Evolutionary conservation across 2,329 filamentous ascomycete genomes (phyloP), one percentile per base, ranked within the genome.

Genomic region (Fusarium solani-melongenae): DNA sequence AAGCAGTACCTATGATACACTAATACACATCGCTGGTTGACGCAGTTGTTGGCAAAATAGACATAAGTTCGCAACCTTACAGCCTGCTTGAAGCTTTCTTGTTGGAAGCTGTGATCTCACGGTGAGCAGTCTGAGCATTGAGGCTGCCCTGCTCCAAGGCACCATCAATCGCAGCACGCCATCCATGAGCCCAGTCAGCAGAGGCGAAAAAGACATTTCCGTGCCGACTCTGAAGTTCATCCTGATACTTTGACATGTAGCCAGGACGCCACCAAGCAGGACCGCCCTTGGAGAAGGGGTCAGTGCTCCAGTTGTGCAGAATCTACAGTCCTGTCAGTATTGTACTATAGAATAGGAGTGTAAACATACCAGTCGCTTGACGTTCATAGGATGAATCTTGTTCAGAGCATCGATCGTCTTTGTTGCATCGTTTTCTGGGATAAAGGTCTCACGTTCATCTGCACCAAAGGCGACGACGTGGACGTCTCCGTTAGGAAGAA

Each of bases 111-210:
- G 20, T 38, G 1, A 69, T 34, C 44, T 66, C 67, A 15, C 39
- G 34, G 4, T 53, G 27, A 2, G 63, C 64, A 9, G 60, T 64
- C 7, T 61, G 67, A 10, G 67, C 67, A 60, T 67, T 67, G 2
- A 72, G 17, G 17, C 29, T 41, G 1, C 55, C 74, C 49, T 69
- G 73, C 64, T 80, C 77, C 8, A 80, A 39, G 0, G 79, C 79
- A 5, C 79, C 79, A n/a, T 80, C 78, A 36, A 80, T 79, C 0
- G 72, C 75, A 6, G 72, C 76, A 53, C 76, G 44, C 78, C 78
- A 80, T 3, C 79, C 79, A 64, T 75, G 69, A 5, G 78, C 75
- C 77, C 76, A 79, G 24, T 79, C 78, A 1, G 74, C 73, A 17
- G 63, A 76, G 1, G 78, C 78, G 31, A 80, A 72, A 17, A 77